Base-by-base conservation (phyloP, 768 basidiomycete genomes). In the Tulasnella sp. region DNA sequence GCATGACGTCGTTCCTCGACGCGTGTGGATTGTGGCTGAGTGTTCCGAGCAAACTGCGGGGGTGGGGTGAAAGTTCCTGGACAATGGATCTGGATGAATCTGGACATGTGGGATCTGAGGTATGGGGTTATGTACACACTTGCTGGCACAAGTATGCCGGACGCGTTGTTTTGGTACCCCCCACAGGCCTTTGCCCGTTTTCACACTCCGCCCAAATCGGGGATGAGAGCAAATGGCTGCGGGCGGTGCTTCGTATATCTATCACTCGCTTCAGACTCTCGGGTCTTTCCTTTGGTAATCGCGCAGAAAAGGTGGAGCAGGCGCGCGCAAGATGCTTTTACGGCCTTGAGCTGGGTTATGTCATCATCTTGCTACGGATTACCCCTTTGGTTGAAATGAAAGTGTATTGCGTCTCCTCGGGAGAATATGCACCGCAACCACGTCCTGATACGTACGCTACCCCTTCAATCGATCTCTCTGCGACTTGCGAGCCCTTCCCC, bases 51-150 rank as follows among this genome's bases (percentile, higher is more conserved):
- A 69, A 69, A 34, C 31, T n/a, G 64, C 64, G 64, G 64, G 64
- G 64, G 8, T 60, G 58, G 28, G 28, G 64, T 69, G 64, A 37
- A 31, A 31, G 64, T 69, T 69, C 64, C 64, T 34, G 64, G 34
- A 37, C 64, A 69, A 28, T 16, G 64, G 64, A 69, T 69, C 64
- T 28, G 64, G 64, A 37, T 69, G 28, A 37, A 69, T 69, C 64
- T 69, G 64, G 64, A 69, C 64, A 69, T 69, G 64, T 69, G 64
- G 64, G 64, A 69, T 69, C 64, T 69, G 64, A 69, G 64, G 64
- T 69, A 69, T 69, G 64, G 64, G 64, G 64, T 69, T 69, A 69
- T 69, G 64, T 69, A 69, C 64, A 69, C 64, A 69, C 64, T 69
- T 28, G 31, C 64, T 18, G 28, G 28, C 24, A 28, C 34, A 69